These are phyloP conservation scores for Cicer cuneatum DNA, from an alignment of 306 rosid species.

Conservation along the genomic window DNA sequence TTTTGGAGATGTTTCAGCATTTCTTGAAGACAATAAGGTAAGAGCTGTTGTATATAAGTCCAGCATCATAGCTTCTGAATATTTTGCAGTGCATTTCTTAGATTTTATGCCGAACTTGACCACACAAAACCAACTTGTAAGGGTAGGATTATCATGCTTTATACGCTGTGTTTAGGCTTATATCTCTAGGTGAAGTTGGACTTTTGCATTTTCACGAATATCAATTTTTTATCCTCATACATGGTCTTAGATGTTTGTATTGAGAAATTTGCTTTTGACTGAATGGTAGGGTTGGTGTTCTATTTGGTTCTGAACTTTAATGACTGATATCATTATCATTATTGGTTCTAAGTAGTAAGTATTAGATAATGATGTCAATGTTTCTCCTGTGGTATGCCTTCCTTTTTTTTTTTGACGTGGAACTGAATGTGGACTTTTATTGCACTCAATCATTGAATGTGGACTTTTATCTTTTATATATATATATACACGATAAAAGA, in stretches of 20 bases:
- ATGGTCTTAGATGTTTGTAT: slow-evolving; percentile 17
- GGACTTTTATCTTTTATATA: too few species aligned
- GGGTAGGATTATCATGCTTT: not conserved
- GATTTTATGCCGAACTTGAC: not conserved
- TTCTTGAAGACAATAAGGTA: slow-evolving; percentile 84
- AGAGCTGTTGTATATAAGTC: slow-evolving; percentile 28
- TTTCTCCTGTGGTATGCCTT: not conserved
- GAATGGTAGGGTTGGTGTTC: slow-evolving; percentile 6
- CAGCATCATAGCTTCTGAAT: slow-evolving; percentile 10
- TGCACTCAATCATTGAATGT: slow-evolving; percentile 20
- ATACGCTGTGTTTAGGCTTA: not conserved
- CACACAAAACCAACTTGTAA: not conserved
- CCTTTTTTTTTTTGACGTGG: slow-evolving; percentile 1
- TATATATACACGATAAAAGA: too few species aligned
- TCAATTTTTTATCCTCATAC: not conserved
- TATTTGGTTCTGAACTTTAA: slow-evolving; percentile 25
- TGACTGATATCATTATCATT: not conserved
- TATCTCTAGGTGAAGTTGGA: not conserved
- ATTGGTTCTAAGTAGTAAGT: slow-evolving; percentile 17
- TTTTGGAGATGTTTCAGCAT: slow-evolving; percentile 89
- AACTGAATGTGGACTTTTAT: slow-evolving; percentile 1
- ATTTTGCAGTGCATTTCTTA: not conserved
- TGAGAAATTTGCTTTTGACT: slow-evolving; percentile 32
- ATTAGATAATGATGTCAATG: slow-evolving; percentile 14
- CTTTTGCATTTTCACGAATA: not conserved